These are phyloP conservation scores for Crithidia acanthocephali DNA, from an alignment of 208 protist species.

Conservation along the genomic window DNA sequence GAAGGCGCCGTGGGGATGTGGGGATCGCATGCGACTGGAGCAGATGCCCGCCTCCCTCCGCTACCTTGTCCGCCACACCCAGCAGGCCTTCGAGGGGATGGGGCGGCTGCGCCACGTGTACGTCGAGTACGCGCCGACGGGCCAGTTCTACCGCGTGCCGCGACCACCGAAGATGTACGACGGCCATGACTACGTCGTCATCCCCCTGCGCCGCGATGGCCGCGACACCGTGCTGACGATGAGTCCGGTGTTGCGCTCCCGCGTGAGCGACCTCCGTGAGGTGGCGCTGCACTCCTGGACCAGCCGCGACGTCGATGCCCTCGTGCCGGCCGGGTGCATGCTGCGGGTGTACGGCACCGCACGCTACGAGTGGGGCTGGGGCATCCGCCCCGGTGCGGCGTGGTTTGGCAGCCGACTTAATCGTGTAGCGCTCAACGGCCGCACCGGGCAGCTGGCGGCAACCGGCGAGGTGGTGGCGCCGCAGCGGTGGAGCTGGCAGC, in stretches of 20 bases:
- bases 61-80: slow-evolving; percentile 53
- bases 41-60: slow-evolving; percentile 75
- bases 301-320: slow-evolving; percentile 73
- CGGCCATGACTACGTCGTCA: slow-evolving; percentile 90
- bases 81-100: slow-evolving; percentile 50
- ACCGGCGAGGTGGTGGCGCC: neutral
- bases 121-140: slow-evolving; percentile 83
- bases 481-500: neutral
- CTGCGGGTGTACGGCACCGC: slow-evolving; percentile 79
- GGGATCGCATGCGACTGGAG: slow-evolving; percentile 62
- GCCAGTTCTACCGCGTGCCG: slow-evolving; percentile 69
- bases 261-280: slow-evolving; percentile 51
- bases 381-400: slow-evolving; percentile 57
- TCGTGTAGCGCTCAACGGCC: slow-evolving; percentile 1
- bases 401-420: slow-evolving; percentile 77
- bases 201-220: slow-evolving; percentile 73
- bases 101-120: slow-evolving; percentile 87
- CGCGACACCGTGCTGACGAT: slow-evolving; percentile 72
- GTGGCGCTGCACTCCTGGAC: slow-evolving; percentile 81
- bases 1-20: slow-evolving; percentile 84
- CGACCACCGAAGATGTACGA: slow-evolving; percentile 71
- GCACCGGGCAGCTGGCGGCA: neutral
- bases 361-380: slow-evolving; percentile 89
- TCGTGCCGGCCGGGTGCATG: slow-evolving; percentile 60
- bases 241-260: slow-evolving; percentile 71